These are phyloP conservation scores for Boeremia exigua DNA, from an alignment of 2,329 filamentous ascomycete species.

Conservation along the genomic window DNA sequence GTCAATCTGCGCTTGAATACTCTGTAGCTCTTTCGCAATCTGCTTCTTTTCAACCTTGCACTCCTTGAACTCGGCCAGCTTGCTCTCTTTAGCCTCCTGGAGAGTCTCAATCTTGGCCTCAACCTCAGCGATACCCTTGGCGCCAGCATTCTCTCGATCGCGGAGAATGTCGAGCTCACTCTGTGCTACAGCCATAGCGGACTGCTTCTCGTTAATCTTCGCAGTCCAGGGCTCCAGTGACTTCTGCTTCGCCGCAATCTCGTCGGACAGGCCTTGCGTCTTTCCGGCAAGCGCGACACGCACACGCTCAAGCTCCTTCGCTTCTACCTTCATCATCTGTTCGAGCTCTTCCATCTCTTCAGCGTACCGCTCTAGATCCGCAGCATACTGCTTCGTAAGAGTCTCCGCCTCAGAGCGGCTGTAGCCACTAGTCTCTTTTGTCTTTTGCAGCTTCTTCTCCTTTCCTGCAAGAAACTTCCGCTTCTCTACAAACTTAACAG, in stretches of 20 bases:
- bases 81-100: slow-evolving; percentile 72
- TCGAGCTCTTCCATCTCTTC: slow-evolving; percentile 80
- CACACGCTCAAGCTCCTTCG: slow-evolving; percentile 81
- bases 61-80: slow-evolving; percentile 75
- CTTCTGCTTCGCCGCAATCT: slow-evolving; percentile 92
- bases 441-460: slow-evolving; percentile 93
- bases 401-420: slow-evolving; percentile 76
- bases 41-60: slow-evolving; percentile 74
- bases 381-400: slow-evolving; percentile 76
- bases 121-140: slow-evolving; percentile 81
- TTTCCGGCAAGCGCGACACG: slow-evolving; percentile 91
- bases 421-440: slow-evolving; percentile 76
- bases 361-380: slow-evolving; percentile 78
- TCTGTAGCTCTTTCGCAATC: slow-evolving; percentile 75
- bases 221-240: slow-evolving; percentile 94
- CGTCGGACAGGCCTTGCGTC: slow-evolving; percentile 90
- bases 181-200: slow-evolving; percentile 89
- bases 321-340: slow-evolving; percentile 75
- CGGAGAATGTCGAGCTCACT: slow-evolving; percentile 91
- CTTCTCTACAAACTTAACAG: slow-evolving; percentile 97
- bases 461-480: slow-evolving; percentile 91
- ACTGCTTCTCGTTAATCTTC: slow-evolving; percentile 96
- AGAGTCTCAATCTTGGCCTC: slow-evolving; percentile 78
- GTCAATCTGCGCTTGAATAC: slow-evolving; percentile 74
- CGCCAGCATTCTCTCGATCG: slow-evolving; percentile 87